Evolutionary conservation across 257 asterid species (phyloP).

Genomic region (Cruciata laevipes): DNA sequence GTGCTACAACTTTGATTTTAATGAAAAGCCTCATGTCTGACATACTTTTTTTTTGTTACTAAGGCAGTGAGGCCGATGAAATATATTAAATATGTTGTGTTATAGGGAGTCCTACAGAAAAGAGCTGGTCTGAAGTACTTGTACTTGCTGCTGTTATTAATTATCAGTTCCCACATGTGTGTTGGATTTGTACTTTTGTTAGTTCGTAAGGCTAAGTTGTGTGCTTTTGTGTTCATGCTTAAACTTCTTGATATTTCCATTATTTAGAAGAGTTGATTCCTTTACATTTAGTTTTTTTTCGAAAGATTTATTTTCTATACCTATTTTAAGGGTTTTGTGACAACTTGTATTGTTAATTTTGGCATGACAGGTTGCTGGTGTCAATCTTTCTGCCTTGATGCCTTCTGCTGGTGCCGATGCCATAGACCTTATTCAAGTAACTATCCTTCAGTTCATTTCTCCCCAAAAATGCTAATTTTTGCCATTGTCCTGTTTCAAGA

Average conservation of each 20-base stretch:
- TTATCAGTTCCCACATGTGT: constrained; percentile 77
- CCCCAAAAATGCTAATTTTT: neutral
- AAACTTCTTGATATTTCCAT: neutral
- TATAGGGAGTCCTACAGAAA: constrained; percentile 69
- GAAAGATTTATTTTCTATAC: neutral
- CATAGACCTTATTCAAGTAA: constrained; percentile 60
- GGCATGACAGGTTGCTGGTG: constrained; percentile 25
- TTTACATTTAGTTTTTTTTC: neutral
- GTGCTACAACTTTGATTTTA: neutral
- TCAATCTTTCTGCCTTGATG: constrained; percentile 44
- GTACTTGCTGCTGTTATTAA: constrained; percentile 73
- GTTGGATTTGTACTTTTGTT: neutral
- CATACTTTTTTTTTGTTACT: neutral
- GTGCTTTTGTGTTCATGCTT: neutral
- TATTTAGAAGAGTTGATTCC: neutral
- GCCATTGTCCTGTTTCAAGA: too few relatives aligned
- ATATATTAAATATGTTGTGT: constrained; percentile 83
- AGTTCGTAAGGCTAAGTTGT: too few relatives aligned
- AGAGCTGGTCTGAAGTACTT: constrained; percentile 71
- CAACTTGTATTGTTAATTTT: neutral
- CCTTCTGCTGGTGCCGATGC: constrained; percentile 81
- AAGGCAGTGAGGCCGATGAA: constrained; percentile 83
- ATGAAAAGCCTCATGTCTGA: neutral
- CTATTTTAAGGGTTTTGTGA: neutral
- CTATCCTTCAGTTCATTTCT: constrained; percentile 10